Evolutionary conservation across 2,329 filamentous ascomycete genomes (phyloP), one percentile per base, ranked within the genome.

Genomic region (Fusarium tuaranense): DNA sequence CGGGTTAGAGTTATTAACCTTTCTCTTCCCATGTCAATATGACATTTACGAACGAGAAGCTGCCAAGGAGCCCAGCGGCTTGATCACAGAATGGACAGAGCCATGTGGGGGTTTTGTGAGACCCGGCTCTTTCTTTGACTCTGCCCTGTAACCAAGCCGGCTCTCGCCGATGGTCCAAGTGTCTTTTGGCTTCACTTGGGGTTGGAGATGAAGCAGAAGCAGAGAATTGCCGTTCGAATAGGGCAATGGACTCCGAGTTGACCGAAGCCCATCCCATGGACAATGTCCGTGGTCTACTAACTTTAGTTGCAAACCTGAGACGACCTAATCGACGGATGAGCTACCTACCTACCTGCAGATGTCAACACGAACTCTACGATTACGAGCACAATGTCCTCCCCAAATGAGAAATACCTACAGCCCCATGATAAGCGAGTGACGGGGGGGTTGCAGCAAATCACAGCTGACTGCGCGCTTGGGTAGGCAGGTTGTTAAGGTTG

Each of bases 81-180:
- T 7, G 48, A 53, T 53, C 48, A 20, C 25, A 53, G 48, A 53
- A 30, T 30, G 48, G 25, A 30, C 48, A 32, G 25, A 61, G 41
- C 60, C 51, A 53, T 72, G 68, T 69, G 68, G 65, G 68, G 67
- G 57, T 53, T 51, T 41, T 41, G 36, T 41, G 38, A 55, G 48
- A 57, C 55, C 34, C 57, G 68, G 65, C 63, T 69, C 68, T 74
- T 27, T 55, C 64, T 72, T 72, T 18, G 41, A 60, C 48, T 63
- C 58, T 66, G 57, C 46, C 48, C 25, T 69, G 58, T 44, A 66
- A 66, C 72, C 69, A 74, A 64, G 58, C 66, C 72, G 72, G 72
- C 59, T 64, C 69, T 63, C 72, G 65, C 72, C 72, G 69, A 75
- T 70, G 74, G 69, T 62, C 72, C 62, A 67, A 63, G 41, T 63